A percentile compares a stretch with the other conserved stretches of the same genome.
These are phyloP conservation scores for Alternaria longipes DNA, from an alignment of 2,329 filamentous ascomycete species.

Conservation along the genomic window DNA sequence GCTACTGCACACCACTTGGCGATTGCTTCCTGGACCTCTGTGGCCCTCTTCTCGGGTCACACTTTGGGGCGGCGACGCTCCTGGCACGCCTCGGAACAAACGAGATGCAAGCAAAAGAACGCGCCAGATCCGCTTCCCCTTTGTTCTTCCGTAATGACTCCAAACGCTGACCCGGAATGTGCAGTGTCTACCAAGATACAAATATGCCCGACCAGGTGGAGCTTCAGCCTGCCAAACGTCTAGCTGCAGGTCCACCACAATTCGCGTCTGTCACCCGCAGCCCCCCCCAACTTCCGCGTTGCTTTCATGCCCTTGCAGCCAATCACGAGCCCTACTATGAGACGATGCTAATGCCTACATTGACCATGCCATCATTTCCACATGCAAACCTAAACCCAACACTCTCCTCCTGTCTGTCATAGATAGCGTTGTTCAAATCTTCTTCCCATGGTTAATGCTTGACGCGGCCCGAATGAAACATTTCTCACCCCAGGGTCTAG, in stretches of 20 bases:
- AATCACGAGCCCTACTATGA: constrained; percentile 5
- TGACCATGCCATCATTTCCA: constrained; percentile 14
- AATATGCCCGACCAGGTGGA: not conserved
- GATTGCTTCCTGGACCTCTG: not conserved
- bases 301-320: constrained; percentile 9
- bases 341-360: not conserved
- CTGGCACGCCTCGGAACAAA: constrained; percentile 1
- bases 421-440: not conserved
- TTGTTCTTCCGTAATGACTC: not conserved
- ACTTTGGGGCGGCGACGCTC: constrained; percentile 1
- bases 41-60: not conserved
- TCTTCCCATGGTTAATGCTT: constrained; percentile 7
- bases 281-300: not conserved
- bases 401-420: not conserved
- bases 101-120: not conserved
- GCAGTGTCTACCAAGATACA: not conserved
- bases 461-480: not conserved
- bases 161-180: not conserved
- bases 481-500: not conserved
- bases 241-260: constrained; percentile 15
- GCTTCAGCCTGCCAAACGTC: constrained; percentile 11
- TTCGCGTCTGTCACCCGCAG: constrained; percentile 9
- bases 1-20: constrained; percentile 14
- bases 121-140: not conserved
- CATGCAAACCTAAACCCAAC: constrained; percentile 9